Conservation (phyloP, 2,329 filamentous ascomycete species). For the Scedosporium apiospermum region DNA sequence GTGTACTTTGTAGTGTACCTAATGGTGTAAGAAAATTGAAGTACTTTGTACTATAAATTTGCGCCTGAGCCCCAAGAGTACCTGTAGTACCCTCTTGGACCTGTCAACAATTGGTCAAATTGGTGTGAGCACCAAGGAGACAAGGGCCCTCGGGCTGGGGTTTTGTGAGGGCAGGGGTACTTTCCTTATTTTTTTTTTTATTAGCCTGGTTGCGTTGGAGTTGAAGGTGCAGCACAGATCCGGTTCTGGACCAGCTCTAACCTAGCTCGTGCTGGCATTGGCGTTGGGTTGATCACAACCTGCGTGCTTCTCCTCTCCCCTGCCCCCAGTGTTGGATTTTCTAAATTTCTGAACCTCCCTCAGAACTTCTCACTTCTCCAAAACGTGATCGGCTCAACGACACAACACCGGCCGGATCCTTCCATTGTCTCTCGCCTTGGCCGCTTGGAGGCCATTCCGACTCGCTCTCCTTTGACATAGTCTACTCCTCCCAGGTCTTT, state of each 20-base stretch:
- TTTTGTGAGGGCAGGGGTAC: not conserved
- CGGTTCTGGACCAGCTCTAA: not conserved
- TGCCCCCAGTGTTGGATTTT: not conserved
- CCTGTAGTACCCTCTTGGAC: not conserved
- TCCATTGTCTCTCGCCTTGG: not conserved
- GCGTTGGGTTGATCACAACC: no score
- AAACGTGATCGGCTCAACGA: not conserved
- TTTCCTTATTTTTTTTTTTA: not conserved
- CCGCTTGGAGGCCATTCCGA: not conserved
- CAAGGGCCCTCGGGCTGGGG: not conserved
- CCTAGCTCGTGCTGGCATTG: not conserved
- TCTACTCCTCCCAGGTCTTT: not conserved
- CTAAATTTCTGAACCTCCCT: not conserved
- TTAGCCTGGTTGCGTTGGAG: no score
- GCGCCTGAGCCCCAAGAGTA: not conserved
- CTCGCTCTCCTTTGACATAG: not conserved
- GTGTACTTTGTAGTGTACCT: no score
- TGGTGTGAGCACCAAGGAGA: not conserved
- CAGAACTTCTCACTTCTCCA: not conserved
- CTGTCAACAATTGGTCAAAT: not conserved
- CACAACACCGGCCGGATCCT: not conserved
- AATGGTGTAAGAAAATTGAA: not conserved
- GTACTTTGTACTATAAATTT: not conserved
- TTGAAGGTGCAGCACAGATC: not conserved
- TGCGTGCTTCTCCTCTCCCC: not conserved